These are phyloP conservation scores for Dendrobium nobile DNA, from an alignment of 106 monocot genomes.

Conservation along the genomic window DNA sequence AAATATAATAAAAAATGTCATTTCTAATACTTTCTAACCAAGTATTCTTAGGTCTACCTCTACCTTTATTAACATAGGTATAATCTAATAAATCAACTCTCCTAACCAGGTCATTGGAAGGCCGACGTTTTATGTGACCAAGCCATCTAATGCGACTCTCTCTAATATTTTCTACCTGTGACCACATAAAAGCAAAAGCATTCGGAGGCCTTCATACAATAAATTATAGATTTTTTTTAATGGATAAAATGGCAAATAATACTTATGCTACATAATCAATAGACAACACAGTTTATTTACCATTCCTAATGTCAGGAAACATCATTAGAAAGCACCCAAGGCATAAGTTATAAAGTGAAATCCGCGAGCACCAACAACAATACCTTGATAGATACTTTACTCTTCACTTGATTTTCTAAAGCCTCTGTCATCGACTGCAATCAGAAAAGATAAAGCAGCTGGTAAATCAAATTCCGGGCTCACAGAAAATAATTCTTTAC, in stretches of 20 bases:
- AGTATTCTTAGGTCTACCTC: too few species aligned
- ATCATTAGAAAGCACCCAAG: neutral
- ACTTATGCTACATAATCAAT: neutral
- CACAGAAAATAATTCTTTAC: neutral
- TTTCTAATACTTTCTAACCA: too few species aligned
- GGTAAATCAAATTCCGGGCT: neutral
- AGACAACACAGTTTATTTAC: neutral
- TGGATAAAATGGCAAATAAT: neutral
- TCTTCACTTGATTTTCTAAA: slow-evolving; percentile 86
- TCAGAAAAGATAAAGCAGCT: neutral
- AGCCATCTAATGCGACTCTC: too few species aligned
- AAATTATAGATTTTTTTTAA: neutral
- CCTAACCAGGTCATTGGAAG: too few species aligned
- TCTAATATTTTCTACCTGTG: too few species aligned
- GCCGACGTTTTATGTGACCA: too few species aligned
- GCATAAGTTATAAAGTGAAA: neutral
- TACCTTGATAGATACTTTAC: slow-evolving; percentile 92
- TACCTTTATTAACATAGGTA: too few species aligned
- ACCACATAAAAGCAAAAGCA: neutral
- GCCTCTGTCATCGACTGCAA: slow-evolving; percentile 89
- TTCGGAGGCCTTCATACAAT: neutral
- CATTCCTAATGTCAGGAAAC: neutral
- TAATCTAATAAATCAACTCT: too few species aligned
- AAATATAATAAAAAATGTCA: too few species aligned
- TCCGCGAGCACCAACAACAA: neutral